Evolutionary conservation across 73 alveolate species (phyloP), one percentile per base, ranked within the genome.

Genomic region (Paramecium sonneborni): DNA sequence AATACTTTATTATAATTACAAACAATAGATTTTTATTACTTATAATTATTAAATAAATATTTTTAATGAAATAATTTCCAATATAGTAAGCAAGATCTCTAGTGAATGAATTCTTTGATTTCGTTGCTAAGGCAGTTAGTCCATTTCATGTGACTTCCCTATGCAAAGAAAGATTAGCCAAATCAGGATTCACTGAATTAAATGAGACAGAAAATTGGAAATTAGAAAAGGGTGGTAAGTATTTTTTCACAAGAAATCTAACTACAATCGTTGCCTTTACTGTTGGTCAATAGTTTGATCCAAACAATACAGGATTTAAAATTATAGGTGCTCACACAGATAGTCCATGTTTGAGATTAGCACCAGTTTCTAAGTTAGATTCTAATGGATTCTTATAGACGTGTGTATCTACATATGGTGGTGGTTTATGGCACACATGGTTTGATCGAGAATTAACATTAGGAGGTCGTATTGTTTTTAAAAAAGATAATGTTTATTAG

Each of bases 391-490:
- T 93, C 86, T 95, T 95, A 92, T 93, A 98, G 93, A 92, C 97
- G 44, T 96, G 98, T 85, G 97, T 98, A 14, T 96, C 95, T 86
- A 93, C 95, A 9, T 98, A 98, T 93, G 99, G 99, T 14, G 99
- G 99, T 7, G 99, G 99, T 35, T 95, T 98, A 20, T 98, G 99
- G 99, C 98, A 97, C 92, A 97, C 99, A 10, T 98, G 99, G 99
- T 93, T 98, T 92, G 99, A 98, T 86, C 95, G 99, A 94, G 99
- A 98, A 86, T 93, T 98, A 41, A 97, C 99, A 30, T 92, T 98
- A 37, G 99, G 99, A 44, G 99, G 99, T 23, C 95, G 97, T 93
- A 97, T 98, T 39, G 96, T 97, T 38, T 95, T 93, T 93, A 92
- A 95, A 21, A 97, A 96, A 52, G 94, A 85, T 34, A 95, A 95